phyloP scores from a whole-genome alignment of 2,329 filamentous ascomycete genomes.

The Stemphylium vesicarium region DNA sequence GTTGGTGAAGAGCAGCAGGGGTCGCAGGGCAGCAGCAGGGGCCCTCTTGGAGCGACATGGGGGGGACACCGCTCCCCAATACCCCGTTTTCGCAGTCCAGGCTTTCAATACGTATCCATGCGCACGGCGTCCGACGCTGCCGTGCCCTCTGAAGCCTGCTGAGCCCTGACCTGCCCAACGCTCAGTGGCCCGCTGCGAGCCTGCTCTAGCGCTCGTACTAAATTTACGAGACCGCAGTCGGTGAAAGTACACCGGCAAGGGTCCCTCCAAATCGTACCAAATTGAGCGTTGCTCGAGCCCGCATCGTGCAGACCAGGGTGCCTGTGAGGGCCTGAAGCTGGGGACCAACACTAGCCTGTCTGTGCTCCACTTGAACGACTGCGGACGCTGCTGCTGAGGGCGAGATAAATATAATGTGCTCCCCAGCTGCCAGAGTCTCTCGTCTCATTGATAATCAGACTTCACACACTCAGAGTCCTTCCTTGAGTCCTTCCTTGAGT shows the following conservation, averaged over 20 bases:
- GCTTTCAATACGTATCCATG: conserved; percentile 24
- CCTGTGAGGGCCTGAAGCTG: conserved; percentile 41
- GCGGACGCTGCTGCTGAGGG: conserved; percentile 29
- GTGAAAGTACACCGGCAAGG: conserved; percentile 32
- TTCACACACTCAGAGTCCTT: conserved; percentile 23
- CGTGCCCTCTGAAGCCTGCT: conserved; percentile 30
- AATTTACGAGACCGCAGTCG: conserved; percentile 41
- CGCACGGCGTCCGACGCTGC: conserved; percentile 30
- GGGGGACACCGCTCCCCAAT: conserved; percentile 34
- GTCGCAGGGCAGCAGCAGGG: too few relatives aligned
- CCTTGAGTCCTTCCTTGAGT: conserved; percentile 7
- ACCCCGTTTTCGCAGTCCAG: conserved; percentile 22
- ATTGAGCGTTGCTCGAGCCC: conserved; percentile 33
- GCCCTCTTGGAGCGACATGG: background rate
- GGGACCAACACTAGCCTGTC: conserved; percentile 37
- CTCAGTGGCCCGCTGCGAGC: conserved; percentile 36
- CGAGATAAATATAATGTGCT: conserved; percentile 41
- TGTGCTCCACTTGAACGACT: conserved; percentile 38
- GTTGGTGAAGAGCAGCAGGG: background rate
- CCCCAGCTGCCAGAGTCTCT: conserved; percentile 34
- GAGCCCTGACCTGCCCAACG: conserved; percentile 29
- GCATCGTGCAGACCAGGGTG: conserved; percentile 31
- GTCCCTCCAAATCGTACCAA: conserved; percentile 31
- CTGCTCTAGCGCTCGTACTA: conserved; percentile 38
- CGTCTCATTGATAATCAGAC: conserved; percentile 24